phyloP scores from a whole-genome alignment of 2,329 filamentous ascomycete species.

The Aspergillus flavus region DNA sequence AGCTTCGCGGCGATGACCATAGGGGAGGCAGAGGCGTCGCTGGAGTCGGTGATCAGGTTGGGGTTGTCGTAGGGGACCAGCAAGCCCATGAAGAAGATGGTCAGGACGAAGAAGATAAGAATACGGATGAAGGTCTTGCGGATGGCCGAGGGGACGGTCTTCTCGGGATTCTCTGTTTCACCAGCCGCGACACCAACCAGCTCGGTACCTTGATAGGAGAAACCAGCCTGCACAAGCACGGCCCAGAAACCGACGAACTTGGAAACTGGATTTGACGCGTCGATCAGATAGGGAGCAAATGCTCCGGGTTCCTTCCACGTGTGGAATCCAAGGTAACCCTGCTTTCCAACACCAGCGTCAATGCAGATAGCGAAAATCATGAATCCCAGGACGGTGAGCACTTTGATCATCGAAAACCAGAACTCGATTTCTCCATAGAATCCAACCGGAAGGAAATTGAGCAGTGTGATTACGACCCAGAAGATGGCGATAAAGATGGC shows the following conservation, averaged over 20 bases:
- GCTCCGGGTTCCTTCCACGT: conserved; percentile 71
- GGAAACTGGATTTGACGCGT: conserved; percentile 57
- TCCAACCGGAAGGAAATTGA: conserved; percentile 71
- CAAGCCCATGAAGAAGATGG: conserved; percentile 67
- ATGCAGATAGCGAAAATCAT: conserved; percentile 75
- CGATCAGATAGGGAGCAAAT: conserved; percentile 67
- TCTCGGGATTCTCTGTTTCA: conserved; percentile 71
- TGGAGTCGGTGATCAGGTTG: conserved; percentile 45
- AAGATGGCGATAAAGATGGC: conserved; percentile 74
- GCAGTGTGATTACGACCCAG: conserved; percentile 66
- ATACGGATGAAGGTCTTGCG: conserved; percentile 75
- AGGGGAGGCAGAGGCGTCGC: conserved; percentile 33
- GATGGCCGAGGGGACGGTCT: conserved; percentile 71
- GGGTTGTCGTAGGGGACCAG: conserved; percentile 65
- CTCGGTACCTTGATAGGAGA: conserved; percentile 62
- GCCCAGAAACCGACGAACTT: conserved; percentile 64
- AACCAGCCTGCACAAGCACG: conserved; percentile 47
- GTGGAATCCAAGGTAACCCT: conserved; percentile 72
- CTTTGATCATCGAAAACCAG: conserved; percentile 72
- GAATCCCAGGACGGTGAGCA: conserved; percentile 76
- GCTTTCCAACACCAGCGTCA: conserved; percentile 68
- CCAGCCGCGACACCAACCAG: conserved; percentile 75
- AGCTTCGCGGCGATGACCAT: conserved; percentile 45
- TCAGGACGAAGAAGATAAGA: conserved; percentile 55
- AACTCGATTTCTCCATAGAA: conserved; percentile 74